Conservation (phyloP, 176 grass and related monocot genomes). For the Phoenix dactylifera region DNA sequence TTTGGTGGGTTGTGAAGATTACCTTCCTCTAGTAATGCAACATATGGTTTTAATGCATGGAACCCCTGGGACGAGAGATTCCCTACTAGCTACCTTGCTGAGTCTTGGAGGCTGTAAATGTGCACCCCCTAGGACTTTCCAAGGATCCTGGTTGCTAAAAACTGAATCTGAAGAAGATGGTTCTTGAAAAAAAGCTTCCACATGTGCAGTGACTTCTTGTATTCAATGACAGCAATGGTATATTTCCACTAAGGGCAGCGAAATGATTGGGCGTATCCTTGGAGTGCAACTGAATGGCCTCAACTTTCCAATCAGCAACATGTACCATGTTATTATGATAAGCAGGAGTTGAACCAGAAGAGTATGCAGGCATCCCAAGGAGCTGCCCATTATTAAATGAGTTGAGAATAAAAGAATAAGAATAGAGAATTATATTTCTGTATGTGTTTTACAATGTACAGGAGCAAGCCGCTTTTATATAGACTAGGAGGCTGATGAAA, state of each 20-base stretch:
- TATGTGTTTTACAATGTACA: too few relatives aligned
- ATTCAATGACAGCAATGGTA: constrained; percentile 21
- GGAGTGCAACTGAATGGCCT: constrained; percentile 12
- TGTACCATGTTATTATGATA: too few relatives aligned
- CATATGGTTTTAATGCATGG: constrained; percentile 31
- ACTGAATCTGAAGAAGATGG: constrained; percentile 44
- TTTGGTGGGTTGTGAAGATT: constrained; percentile 31
- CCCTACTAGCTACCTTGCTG: constrained; percentile 37
- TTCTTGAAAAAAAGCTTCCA: constrained; percentile 29
- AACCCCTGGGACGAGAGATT: constrained; percentile 24
- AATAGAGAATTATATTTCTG: too few relatives aligned
- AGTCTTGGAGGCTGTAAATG: constrained; percentile 38
- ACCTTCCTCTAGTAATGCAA: constrained; percentile 49
- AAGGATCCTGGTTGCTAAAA: constrained; percentile 78
- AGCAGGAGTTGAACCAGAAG: constrained; percentile 27
- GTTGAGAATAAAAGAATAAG: too few relatives aligned
- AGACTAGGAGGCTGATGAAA: too few relatives aligned
- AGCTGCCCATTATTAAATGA: constrained; percentile 12
- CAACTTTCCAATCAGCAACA: background rate
- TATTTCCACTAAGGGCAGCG: constrained; percentile 16
- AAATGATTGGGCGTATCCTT: constrained; percentile 33
- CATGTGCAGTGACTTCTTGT: constrained; percentile 14
- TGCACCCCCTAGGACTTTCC: constrained; percentile 49
- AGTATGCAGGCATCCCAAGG: constrained; percentile 23
- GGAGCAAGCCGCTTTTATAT: too few relatives aligned